These are phyloP conservation scores for Fusarium subglutinans DNA, from an alignment of 2,329 filamentous ascomycete species.

Conservation along the genomic window DNA sequence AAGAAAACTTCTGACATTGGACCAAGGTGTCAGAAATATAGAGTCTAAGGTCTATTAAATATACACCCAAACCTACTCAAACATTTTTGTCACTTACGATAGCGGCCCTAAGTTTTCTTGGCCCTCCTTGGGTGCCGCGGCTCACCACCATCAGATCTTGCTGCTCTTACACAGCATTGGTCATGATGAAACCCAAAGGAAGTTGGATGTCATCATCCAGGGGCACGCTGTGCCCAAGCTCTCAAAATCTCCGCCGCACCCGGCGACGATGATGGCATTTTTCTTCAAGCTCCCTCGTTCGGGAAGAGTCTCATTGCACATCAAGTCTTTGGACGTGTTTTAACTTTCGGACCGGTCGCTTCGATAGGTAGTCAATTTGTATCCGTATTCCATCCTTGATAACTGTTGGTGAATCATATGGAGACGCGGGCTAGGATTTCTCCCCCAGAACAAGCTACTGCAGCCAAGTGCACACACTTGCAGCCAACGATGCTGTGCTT, in stretches of 20 bases:
- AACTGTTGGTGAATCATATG: background rate
- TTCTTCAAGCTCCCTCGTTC: background rate
- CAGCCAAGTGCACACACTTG: slow-evolving; percentile 1
- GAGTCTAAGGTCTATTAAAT: background rate
- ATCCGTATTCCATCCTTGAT: background rate
- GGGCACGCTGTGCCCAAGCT: slow-evolving; percentile 27
- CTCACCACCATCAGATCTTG: slow-evolving; percentile 26
- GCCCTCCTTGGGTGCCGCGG: background rate
- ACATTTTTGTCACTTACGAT: background rate
- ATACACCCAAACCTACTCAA: rapidly evolving
- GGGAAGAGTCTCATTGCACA: background rate
- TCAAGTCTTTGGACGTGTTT: background rate
- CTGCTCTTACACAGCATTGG: slow-evolving; percentile 9
- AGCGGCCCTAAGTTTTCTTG: background rate
- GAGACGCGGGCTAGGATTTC: background rate
- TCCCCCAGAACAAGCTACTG: slow-evolving; percentile 19
- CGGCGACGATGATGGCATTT: slow-evolving; percentile 30
- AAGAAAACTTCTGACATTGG: background rate
- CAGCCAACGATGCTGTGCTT: slow-evolving; percentile 4
- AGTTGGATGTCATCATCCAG: slow-evolving; percentile 36
- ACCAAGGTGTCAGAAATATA: background rate
- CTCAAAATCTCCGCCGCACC: slow-evolving; percentile 28
- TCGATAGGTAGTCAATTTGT: background rate
- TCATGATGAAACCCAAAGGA: slow-evolving; percentile 18
- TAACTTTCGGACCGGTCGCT: background rate